phyloP scores from a whole-genome alignment of 2,329 filamentous ascomycete species.

The Xylariaceae sp. region DNA sequence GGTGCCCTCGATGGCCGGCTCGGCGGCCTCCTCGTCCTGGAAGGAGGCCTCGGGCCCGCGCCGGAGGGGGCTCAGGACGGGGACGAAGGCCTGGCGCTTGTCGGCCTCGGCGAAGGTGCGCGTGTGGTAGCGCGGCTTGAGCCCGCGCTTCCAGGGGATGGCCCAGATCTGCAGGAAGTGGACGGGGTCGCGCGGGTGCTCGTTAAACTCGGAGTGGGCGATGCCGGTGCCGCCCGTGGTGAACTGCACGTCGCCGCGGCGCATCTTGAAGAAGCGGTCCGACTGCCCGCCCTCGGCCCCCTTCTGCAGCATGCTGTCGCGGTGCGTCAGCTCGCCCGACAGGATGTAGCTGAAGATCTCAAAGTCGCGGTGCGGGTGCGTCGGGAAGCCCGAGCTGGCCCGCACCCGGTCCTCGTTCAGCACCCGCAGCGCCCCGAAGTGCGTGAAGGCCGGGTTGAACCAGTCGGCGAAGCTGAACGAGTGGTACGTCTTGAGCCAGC shows the following conservation, averaged over 20 bases:
- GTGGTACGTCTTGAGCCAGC: slow-evolving; percentile 83
- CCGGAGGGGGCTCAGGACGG: slow-evolving; percentile 69
- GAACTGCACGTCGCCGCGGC: slow-evolving; percentile 79
- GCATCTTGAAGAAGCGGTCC: slow-evolving; percentile 63
- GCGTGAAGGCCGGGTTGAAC: slow-evolving; percentile 58
- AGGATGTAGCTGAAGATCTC: slow-evolving; percentile 83
- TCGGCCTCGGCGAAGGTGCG: slow-evolving; percentile 62
- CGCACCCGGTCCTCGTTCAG: slow-evolving; percentile 84
- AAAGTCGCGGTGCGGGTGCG: slow-evolving; percentile 77
- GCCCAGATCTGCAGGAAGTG: slow-evolving; percentile 91
- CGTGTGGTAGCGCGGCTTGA: slow-evolving; percentile 72
- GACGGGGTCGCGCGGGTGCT: slow-evolving; percentile 61
- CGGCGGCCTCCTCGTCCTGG: slow-evolving; percentile 56
- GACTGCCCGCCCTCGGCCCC: slow-evolving; percentile 50
- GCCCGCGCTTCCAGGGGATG: slow-evolving; percentile 64
- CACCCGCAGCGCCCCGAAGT: slow-evolving; percentile 71
- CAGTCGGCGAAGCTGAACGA: slow-evolving; percentile 74
- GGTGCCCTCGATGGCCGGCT: slow-evolving; percentile 53
- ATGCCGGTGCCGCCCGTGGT: slow-evolving; percentile 79
- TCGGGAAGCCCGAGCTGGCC: slow-evolving; percentile 69
- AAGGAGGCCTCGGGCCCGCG: slow-evolving; percentile 54
- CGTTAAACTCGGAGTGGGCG: slow-evolving; percentile 76
- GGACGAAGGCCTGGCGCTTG: slow-evolving; percentile 63
- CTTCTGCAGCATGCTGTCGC: slow-evolving; percentile 75
- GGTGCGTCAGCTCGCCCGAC: slow-evolving; percentile 78